Conservation (phyloP, 1,284 basidiomycete genomes). For the Taiwanofungus camphoratus region DNA sequence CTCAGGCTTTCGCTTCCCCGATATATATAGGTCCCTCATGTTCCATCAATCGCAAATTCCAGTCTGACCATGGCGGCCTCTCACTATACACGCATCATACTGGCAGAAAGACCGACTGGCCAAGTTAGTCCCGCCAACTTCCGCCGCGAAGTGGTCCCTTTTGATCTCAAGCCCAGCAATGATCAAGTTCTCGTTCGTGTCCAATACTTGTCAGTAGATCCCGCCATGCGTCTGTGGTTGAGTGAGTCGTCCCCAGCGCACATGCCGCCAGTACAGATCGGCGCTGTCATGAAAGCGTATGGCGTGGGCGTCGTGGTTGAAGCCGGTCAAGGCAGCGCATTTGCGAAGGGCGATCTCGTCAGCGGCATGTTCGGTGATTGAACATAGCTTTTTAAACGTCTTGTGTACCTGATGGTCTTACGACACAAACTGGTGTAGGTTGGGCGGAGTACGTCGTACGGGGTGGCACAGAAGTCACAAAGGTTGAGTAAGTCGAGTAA, state of each 20-base stretch:
- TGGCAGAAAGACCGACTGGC: conserved; percentile 64
- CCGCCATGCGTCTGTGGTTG: conserved; percentile 83
- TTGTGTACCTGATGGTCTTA: conserved; percentile 1
- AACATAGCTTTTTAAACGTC: too few species aligned
- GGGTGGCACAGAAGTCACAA: conserved; percentile 46
- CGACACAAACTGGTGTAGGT: conserved; percentile 41
- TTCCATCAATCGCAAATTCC: too few species aligned
- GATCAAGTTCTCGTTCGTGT: conserved; percentile 70
- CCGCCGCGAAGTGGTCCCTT: conserved; percentile 50
- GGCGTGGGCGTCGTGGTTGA: conserved; percentile 69
- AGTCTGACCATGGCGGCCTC: conserved; percentile 11
- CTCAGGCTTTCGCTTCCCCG: too few species aligned
- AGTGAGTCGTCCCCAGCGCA: conserved; percentile 66
- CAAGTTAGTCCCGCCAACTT: conserved; percentile 71
- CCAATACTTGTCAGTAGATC: conserved; percentile 75
- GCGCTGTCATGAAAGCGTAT: conserved; percentile 74
- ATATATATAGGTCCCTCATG: too few species aligned
- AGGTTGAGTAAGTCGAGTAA: too few species aligned
- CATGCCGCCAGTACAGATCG: conserved; percentile 71
- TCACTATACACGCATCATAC: conserved; percentile 61
- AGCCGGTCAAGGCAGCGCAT: conserved; percentile 45
- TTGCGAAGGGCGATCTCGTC: conserved; percentile 66
- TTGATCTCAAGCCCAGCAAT: conserved; percentile 48
- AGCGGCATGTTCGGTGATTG: conserved; percentile 51
- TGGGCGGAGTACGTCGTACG: conserved; percentile 77